Conservation (phyloP, 208 protist species). For the Trypanosoma conorhini region DNA sequence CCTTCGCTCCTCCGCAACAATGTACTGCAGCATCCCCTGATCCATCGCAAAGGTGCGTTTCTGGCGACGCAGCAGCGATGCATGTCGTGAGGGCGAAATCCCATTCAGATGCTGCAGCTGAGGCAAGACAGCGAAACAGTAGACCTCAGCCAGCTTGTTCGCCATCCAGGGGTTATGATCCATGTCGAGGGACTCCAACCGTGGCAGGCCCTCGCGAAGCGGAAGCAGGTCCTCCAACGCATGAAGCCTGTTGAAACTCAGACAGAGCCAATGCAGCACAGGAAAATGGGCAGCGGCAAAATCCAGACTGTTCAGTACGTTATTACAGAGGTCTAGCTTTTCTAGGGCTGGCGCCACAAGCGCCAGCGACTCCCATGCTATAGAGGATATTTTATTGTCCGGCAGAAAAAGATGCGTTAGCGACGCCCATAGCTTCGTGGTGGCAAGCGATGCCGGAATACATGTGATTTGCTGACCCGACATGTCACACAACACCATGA, state of each 20-base stretch:
- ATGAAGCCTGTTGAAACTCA: constrained; percentile 54
- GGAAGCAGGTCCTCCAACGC: constrained; percentile 40
- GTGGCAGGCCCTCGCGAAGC: constrained; percentile 34
- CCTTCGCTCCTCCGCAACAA: constrained; percentile 26
- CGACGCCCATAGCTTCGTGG: constrained; percentile 18
- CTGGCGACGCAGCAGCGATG: constrained; percentile 2
- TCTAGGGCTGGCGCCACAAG: constrained; percentile 52
- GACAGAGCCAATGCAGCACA: constrained; percentile 36
- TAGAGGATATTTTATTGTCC: constrained; percentile 45
- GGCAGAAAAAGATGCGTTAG: constrained; percentile 59
- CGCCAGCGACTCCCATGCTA: constrained; percentile 56
- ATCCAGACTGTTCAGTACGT: constrained; percentile 29
- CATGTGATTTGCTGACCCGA: constrained; percentile 39
- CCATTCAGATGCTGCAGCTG: constrained; percentile 24
- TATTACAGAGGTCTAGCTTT: constrained; percentile 49
- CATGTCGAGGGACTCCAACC: constrained; percentile 47
- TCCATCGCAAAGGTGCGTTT: constrained; percentile 27
- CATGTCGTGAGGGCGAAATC: constrained; percentile 16
- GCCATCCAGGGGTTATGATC: constrained; percentile 71
- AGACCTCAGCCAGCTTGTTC: constrained; percentile 27
- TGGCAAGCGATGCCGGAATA: constrained; percentile 36
- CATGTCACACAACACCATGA: constrained; percentile 41
- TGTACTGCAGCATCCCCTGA: constrained; percentile 15
- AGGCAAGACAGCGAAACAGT: constrained; percentile 25
- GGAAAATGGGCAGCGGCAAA: constrained; percentile 22